These are phyloP conservation scores for Termitomyces bulborhizus DNA, from an alignment of 768 basidiomycete species.

Conservation along the genomic window DNA sequence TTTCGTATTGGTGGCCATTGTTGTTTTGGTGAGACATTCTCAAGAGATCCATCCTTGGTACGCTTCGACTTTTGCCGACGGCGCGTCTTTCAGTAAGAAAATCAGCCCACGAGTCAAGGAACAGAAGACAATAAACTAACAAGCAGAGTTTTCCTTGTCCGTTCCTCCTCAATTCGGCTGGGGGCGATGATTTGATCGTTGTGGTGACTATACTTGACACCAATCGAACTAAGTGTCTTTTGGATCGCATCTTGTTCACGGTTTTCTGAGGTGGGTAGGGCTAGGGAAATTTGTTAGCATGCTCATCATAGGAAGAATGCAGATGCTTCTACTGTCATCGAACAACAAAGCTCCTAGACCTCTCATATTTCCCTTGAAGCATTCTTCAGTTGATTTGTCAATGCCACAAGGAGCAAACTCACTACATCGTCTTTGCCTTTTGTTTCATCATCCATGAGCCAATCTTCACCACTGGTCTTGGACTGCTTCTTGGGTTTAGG, in stretches of 20 bases:
- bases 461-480: conserved; percentile 27
- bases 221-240: conserved; percentile 50
- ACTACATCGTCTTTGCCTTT: conserved; percentile 39
- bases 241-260: conserved; percentile 42
- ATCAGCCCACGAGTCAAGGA: background rate
- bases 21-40: conserved; percentile 27
- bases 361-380: conserved; percentile 41
- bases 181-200: conserved; percentile 67
- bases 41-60: conserved; percentile 10
- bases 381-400: background rate
- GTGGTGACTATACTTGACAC: conserved; percentile 67
- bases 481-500: conserved; percentile 27
- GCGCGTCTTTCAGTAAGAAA: conserved; percentile 21
- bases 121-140: conserved; percentile 23
- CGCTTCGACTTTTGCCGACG: conserved; percentile 20
- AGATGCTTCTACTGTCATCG: conserved; percentile 48
- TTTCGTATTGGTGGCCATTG: conserved; percentile 63
- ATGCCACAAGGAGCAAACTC: conserved; percentile 7
- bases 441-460: conserved; percentile 36
- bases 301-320: background rate
- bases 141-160: conserved; percentile 46
- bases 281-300: conserved; percentile 16
- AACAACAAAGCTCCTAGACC: conserved; percentile 65
- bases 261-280: conserved; percentile 25
- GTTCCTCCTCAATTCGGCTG: conserved; percentile 63